Percentiles rank a stretch among this genome's conserved stretches.
Evolutionary conservation across 306 rosid species (phyloP).

Genomic region (Trifolium subterraneum): DNA sequence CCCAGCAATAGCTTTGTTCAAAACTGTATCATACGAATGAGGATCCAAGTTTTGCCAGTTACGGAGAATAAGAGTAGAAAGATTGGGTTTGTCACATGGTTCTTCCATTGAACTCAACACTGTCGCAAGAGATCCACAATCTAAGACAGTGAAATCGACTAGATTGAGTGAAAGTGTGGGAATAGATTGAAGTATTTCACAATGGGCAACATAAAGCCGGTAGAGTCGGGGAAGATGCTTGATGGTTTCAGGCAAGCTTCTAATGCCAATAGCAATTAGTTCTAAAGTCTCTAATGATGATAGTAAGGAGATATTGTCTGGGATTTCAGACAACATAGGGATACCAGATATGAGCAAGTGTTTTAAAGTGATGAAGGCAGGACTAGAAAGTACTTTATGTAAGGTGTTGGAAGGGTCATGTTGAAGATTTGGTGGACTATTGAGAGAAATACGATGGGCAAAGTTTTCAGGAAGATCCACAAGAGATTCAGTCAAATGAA

Average conservation of each 20-base stretch:
- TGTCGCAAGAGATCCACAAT: background rate
- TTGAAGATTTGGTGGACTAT: background rate
- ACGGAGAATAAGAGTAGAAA: background rate
- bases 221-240: background rate
- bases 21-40: background rate
- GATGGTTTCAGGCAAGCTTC: constrained; percentile 30
- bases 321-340: background rate
- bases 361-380: background rate
- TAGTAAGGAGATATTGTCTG: constrained; percentile 8
- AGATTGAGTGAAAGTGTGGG: constrained; percentile 25
- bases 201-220: fast-evolving
- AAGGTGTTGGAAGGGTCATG: background rate
- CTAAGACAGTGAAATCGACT: background rate
- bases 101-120: background rate
- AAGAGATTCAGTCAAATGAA: background rate
- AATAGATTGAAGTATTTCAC: background rate
- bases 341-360: background rate
- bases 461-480: constrained; percentile 23
- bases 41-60: background rate
- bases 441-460: background rate
- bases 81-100: background rate
- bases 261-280: background rate
- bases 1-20: background rate
- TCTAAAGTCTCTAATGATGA: background rate
- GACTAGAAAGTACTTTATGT: background rate